These are phyloP conservation scores for Crotalaria pallida DNA, from an alignment of 306 rosid genomes.

Conservation along the genomic window DNA sequence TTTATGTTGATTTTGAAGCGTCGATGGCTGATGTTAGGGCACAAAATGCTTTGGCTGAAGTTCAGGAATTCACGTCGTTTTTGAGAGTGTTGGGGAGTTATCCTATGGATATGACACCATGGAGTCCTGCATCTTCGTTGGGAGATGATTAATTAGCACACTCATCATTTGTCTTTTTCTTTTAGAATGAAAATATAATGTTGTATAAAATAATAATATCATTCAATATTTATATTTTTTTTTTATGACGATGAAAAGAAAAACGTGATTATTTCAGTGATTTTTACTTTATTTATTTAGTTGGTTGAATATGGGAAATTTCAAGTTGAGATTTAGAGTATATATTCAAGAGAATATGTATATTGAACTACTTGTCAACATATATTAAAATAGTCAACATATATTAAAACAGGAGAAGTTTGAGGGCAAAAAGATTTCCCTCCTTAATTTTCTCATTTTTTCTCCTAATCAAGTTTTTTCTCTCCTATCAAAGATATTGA, in stretches of 20 bases:
- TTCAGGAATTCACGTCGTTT: constrained; percentile 94
- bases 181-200: not conserved
- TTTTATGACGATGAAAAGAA: constrained; percentile 11
- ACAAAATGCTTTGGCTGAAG: constrained; percentile 90
- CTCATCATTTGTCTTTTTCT: not conserved
- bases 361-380: too few relatives aligned
- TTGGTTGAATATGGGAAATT: not conserved
- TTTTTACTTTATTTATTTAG: not conserved
- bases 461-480: too few relatives aligned
- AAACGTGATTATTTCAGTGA: constrained; percentile 13
- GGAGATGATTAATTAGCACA: constrained; percentile 27
- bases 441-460: too few relatives aligned
- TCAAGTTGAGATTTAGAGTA: too few relatives aligned
- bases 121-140: constrained; percentile 51
- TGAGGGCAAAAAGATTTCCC: too few relatives aligned
- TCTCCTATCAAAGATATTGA: too few relatives aligned
- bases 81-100: constrained; percentile 89
- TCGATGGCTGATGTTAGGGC: constrained; percentile 96
- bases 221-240: not conserved
- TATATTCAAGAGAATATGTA: too few relatives aligned
- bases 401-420: too few relatives aligned
- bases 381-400: too few relatives aligned
- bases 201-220: too few relatives aligned
- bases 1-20: constrained; percentile 91
- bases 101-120: constrained; percentile 97